phyloP scores from a whole-genome alignment of 306 rosid genomes.

The Sicyos baderoa region DNA sequence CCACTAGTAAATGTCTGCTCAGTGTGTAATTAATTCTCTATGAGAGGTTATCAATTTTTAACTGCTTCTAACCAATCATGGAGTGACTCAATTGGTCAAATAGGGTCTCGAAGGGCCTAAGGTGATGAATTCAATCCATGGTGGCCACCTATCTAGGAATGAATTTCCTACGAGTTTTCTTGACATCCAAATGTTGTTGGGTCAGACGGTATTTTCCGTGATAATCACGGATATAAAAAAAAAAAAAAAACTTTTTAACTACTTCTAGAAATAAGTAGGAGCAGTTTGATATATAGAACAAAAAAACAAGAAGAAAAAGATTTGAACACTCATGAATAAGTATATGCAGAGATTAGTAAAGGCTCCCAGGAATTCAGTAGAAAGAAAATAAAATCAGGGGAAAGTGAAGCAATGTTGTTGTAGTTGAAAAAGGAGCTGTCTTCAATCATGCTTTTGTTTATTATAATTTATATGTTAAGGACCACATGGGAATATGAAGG shows the following conservation, averaged over 20 bases:
- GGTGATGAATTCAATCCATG: too few relatives aligned
- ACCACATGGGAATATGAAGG: conserved; percentile 18
- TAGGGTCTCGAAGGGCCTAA: too few relatives aligned
- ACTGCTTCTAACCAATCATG: too few relatives aligned
- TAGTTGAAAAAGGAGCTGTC: conserved; percentile 23
- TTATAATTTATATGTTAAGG: conserved; percentile 4
- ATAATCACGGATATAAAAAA: too few relatives aligned
- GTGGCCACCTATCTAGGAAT: too few relatives aligned
- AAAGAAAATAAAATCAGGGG: conserved; percentile 29
- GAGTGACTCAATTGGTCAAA: too few relatives aligned
- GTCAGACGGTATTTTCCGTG: too few relatives aligned
- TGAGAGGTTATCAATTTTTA: conserved; percentile 24
- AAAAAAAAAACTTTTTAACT: too few relatives aligned
- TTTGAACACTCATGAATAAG: neutral
- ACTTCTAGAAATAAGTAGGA: neutral
- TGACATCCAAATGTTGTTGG: too few relatives aligned
- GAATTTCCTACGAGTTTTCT: too few relatives aligned
- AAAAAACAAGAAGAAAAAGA: neutral
- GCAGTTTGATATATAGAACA: conserved; percentile 7
- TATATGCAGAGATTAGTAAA: conserved; percentile 15
- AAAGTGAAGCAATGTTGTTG: conserved; percentile 28
- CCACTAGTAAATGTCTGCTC: conserved; percentile 78
- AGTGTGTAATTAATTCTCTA: conserved; percentile 29
- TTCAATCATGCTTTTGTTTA: conserved; percentile 23
- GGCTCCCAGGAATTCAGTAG: conserved; percentile 58